Base-by-base conservation (phyloP, 306 rosid species). In the Prunus kanzakura region DNA sequence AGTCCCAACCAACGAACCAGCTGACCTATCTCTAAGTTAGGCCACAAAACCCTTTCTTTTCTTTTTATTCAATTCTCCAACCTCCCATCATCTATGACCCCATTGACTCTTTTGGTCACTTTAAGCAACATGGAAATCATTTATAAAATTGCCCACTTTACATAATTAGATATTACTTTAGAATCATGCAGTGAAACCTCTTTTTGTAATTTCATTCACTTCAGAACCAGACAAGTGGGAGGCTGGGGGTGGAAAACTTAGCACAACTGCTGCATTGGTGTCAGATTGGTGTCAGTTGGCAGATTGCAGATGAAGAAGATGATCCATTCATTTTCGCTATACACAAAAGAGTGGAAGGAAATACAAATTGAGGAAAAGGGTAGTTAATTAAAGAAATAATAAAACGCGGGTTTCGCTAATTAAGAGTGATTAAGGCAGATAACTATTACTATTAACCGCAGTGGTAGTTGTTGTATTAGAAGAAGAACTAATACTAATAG, bases 341-440 rank as follows among this genome's bases (percentile, higher is more conserved):
- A 60, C 60, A 74, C n/a, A 73, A 46, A 35, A 27, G 69, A 61
- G 60, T 41, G 11, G 55, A 4, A 73, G 58, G 46, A 46, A 46
- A 11, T 18, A 60, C 47, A 73, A 51, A 73, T 60, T 73, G 76
- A 41, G 8, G 13, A 45, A 63, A 49, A 32, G 47, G 27, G 50
- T 66, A 76, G 64, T 25, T 82, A 69, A 82, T 50, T 51, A 35
- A 27, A 58, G 7, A 47, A 55, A 57, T 23, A 46, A 43, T 63
- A 12, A 15, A 74, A 50, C 32, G 41, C 38, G 82, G 66, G 54
- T 58, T 58, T 30, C 46, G 25, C 27, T 23, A 15, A 16, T 43
- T 20, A 13, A 15, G 18, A 4, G 5, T 15, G 3, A 13, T 70
- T 52, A 90, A 2, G 95, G 95, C 71, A 88, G 76, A 84, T 79